Percentiles rank a stretch among this genome's conserved stretches.
phyloP scores from a whole-genome alignment of 106 monocot genomes.

The Apostasia ramifera region DNA sequence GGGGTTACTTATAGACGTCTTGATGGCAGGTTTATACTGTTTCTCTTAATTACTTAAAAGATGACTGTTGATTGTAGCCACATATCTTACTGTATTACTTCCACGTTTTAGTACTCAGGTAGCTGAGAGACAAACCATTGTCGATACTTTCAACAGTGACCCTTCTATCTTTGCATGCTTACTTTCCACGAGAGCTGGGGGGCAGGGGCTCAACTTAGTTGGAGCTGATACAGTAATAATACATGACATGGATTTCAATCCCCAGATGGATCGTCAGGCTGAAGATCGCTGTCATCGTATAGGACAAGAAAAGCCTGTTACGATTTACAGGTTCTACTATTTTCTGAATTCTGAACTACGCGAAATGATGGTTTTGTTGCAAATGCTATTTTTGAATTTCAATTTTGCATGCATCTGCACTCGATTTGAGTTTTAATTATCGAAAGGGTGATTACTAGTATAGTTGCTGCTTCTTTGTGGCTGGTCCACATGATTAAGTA shows the following conservation, averaged over 20 bases:
- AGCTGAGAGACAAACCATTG: constrained; percentile 80
- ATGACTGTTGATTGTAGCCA: background rate
- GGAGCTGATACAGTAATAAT: constrained; percentile 98
- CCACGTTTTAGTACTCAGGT: constrained; percentile 70
- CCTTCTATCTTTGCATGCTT: constrained; percentile 89
- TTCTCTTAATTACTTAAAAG: background rate
- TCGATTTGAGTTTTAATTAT: background rate
- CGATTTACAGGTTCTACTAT: constrained; percentile 56
- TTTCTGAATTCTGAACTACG: background rate
- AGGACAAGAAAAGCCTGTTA: constrained; percentile 89
- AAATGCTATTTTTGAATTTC: no score
- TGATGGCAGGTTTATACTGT: constrained; percentile 68
- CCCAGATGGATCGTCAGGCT: constrained; percentile 94
- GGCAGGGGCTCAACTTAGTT: constrained; percentile 93
- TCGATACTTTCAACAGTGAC: constrained; percentile 93
- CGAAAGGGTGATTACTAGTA: no score
- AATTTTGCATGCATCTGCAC: background rate
- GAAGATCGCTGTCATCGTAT: constrained; percentile 98
- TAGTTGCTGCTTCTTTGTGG: no score
- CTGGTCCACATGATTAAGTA: no score
- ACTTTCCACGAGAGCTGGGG: constrained; percentile 94
- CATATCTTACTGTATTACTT: constrained; percentile 6
- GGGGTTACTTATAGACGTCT: constrained; percentile 83
- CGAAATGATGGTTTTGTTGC: no score
- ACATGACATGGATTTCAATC: constrained; percentile 99